Evolutionary conservation across 345 rosid species (phyloP).

Genomic region (Rhodomyrtus tomentosa): DNA sequence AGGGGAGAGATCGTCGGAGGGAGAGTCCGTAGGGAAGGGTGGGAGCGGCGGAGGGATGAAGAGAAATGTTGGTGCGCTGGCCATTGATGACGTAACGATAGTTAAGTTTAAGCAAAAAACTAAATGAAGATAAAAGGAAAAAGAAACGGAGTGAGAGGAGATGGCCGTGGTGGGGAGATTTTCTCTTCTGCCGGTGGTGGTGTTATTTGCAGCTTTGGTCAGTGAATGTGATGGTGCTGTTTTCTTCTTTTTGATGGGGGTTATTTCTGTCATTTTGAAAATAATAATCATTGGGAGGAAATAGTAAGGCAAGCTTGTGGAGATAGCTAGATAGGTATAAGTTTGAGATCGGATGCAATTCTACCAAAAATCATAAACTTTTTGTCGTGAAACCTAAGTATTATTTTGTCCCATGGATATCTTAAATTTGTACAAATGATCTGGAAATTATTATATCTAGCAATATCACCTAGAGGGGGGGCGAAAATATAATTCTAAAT

Average conservation of each 20-base stretch:
- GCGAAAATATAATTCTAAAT: no score
- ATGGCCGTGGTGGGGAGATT: not conserved
- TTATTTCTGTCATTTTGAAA: not conserved
- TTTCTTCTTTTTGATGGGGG: not conserved
- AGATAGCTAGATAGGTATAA: no score
- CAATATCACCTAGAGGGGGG: no score
- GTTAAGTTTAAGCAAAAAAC: not conserved
- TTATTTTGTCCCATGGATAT: not conserved
- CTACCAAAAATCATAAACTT: not conserved
- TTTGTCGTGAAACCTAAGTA: not conserved
- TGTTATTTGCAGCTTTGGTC: not conserved
- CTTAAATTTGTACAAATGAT: not conserved
- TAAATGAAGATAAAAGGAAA: not conserved
- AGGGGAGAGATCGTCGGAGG: slow-evolving; percentile 52
- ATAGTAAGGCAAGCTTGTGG: not conserved
- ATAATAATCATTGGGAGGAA: not conserved
- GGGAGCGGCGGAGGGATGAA: slow-evolving; percentile 26
- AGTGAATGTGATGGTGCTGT: not conserved
- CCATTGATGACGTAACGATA: not conserved
- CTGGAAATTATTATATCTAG: no score
- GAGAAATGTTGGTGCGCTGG: not conserved
- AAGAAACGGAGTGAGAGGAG: not conserved
- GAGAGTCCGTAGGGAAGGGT: slow-evolving; percentile 43
- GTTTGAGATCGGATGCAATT: not conserved
- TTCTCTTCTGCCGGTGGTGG: not conserved